A percentile compares a stretch with the other conserved stretches of the same genome.
These are phyloP conservation scores for Athelia sp. DNA, from an alignment of 1,284 basidiomycete genomes.

Conservation along the genomic window DNA sequence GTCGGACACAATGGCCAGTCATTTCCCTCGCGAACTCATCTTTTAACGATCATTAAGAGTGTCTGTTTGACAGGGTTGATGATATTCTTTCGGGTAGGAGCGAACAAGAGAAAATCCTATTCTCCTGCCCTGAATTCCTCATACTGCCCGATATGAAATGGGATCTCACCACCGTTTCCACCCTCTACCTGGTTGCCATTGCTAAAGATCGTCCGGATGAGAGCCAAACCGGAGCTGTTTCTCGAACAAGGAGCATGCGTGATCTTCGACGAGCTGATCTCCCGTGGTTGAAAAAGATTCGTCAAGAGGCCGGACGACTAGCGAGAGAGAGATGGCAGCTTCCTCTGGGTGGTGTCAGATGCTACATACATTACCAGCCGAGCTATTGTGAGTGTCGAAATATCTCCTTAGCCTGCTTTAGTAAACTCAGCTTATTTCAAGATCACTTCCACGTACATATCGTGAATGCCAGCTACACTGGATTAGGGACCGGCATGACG, in stretches of 20 bases:
- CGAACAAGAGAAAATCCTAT: constrained; percentile 77
- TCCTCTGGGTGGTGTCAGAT: constrained; percentile 53
- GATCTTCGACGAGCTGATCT: constrained; percentile 68
- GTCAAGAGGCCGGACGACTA: constrained; percentile 43
- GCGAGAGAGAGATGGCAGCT: constrained; percentile 64
- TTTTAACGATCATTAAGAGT: neutral
- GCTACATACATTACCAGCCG: constrained; percentile 95
- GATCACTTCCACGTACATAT: constrained; percentile 97
- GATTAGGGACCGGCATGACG: constrained; percentile 63
- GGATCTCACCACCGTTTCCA: constrained; percentile 73
- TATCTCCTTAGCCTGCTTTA: neutral
- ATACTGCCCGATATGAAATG: constrained; percentile 93
- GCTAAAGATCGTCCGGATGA: constrained; percentile 38
- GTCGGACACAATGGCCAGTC: constrained; percentile 76
- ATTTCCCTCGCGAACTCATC: neutral
- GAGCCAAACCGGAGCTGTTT: neutral
- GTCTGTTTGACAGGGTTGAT: constrained; percentile 59
- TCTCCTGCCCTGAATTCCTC: constrained; percentile 57
- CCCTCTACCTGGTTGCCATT: constrained; percentile 76
- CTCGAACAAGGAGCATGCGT: constrained; percentile 64
- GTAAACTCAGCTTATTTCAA: constrained; percentile 22
- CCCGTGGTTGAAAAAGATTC: constrained; percentile 65
- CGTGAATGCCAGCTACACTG: constrained; percentile 68
- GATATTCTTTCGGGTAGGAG: constrained; percentile 81
- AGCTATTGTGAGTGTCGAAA: constrained; percentile 75